These are phyloP conservation scores for Lipomyces starkeyi DNA, from an alignment of 805 yeast species.

Conservation along the genomic window DNA sequence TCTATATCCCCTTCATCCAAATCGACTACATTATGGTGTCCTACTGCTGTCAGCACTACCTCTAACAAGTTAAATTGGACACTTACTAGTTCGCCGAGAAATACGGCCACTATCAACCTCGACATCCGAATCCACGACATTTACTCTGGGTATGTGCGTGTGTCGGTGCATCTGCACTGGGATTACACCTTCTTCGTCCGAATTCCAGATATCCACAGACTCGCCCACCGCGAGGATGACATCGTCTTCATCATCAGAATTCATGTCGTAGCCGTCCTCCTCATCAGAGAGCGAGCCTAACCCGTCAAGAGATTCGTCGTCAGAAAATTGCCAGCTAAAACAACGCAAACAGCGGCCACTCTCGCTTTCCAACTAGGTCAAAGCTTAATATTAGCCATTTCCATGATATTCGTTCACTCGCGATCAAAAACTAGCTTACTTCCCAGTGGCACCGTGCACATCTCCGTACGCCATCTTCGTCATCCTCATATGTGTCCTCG, in stretches of 20 bases:
- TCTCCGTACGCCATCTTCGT: constrained; percentile 68
- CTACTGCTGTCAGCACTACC: neutral
- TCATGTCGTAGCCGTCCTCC: neutral
- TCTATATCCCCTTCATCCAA: constrained; percentile 9
- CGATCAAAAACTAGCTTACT: constrained; percentile 43
- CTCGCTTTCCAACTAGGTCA: constrained; percentile 43
- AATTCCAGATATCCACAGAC: constrained; percentile 4
- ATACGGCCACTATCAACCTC: neutral
- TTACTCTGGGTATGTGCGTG: neutral
- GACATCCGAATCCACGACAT: neutral
- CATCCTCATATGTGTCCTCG: constrained; percentile 55
- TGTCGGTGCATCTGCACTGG: neutral
- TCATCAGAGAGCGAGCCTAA: neutral
- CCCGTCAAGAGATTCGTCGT: constrained; percentile 4
- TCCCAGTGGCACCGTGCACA: constrained; percentile 77
- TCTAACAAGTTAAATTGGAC: neutral
- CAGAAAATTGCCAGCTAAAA: constrained; percentile 7
- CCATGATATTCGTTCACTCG: constrained; percentile 48
- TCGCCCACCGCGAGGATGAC: neutral
- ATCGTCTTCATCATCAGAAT: constrained; percentile 8
- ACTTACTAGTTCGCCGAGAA: neutral
- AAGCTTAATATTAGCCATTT: constrained; percentile 38
- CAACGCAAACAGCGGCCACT: constrained; percentile 18
- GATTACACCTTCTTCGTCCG: constrained; percentile 12
- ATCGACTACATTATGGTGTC: neutral